Evolutionary conservation across 257 asterid genomes (phyloP).

Genomic region (Echium plantagineum): DNA sequence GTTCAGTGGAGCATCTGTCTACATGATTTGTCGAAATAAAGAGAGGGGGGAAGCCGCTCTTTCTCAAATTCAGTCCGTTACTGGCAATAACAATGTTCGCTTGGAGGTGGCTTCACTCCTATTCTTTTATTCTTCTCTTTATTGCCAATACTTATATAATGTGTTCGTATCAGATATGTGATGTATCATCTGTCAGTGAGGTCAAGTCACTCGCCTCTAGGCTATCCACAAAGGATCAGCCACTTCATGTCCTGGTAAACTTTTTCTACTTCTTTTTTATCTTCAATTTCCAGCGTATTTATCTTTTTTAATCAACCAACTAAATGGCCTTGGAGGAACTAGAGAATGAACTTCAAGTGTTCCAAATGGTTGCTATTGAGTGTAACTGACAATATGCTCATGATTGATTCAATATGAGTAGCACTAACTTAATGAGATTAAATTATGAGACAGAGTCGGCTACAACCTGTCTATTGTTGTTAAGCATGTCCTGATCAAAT

Average conservation of each 20-base stretch:
- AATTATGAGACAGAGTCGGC: too few relatives aligned
- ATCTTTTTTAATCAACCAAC: too few relatives aligned
- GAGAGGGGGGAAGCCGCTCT: conserved; percentile 89
- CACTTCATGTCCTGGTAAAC: conserved; percentile 74
- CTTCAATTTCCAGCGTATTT: not conserved
- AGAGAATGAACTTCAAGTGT: not conserved
- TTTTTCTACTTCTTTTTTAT: conserved; percentile 5
- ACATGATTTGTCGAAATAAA: conserved; percentile 74
- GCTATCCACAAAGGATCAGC: conserved; percentile 50
- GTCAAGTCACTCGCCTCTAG: conserved; percentile 68
- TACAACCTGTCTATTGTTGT: too few relatives aligned
- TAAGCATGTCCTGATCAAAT: too few relatives aligned
- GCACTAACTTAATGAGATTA: too few relatives aligned
- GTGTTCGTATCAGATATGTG: conserved; percentile 45
- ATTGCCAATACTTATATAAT: not conserved
- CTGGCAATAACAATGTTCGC: conserved; percentile 66
- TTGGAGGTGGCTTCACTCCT: conserved; percentile 45
- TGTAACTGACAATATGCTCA: too few relatives aligned
- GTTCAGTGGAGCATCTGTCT: conserved; percentile 74
- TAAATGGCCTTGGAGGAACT: too few relatives aligned
- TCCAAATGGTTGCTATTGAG: too few relatives aligned
- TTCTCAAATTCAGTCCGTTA: conserved; percentile 45
- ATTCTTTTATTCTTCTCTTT: not conserved
- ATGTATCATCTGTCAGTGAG: conserved; percentile 55
- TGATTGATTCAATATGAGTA: too few relatives aligned